Conservation (phyloP, 192 early-diverging fungal genomes). For the Coemansia brasiliensis region DNA sequence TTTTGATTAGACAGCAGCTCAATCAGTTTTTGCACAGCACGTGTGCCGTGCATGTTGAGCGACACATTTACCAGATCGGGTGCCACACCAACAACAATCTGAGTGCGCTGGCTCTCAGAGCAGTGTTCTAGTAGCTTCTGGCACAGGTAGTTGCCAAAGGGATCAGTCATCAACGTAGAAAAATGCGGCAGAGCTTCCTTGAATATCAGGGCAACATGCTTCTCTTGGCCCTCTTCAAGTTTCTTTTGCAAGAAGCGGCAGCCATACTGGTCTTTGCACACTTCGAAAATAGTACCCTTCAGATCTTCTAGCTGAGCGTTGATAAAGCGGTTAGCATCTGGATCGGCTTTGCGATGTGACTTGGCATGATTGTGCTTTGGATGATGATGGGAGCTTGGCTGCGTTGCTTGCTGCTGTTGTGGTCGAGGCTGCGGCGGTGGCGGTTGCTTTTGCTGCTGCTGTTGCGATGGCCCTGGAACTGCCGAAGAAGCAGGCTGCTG, state of each 20-base stretch:
- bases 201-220: conserved; percentile 71
- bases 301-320: conserved; percentile 68
- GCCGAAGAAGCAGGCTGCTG: not conserved
- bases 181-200: conserved; percentile 73
- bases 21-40: conserved; percentile 91
- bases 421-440: conserved; percentile 11
- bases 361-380: conserved; percentile 40
- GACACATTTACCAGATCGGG: conserved; percentile 77
- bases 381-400: conserved; percentile 23
- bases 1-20: conserved; percentile 65
- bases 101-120: conserved; percentile 70
- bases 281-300: conserved; percentile 68
- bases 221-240: conserved; percentile 71
- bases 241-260: conserved; percentile 87
- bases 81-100: conserved; percentile 70
- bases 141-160: conserved; percentile 91
- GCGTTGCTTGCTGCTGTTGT: conserved; percentile 12
- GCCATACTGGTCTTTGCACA: conserved; percentile 89
- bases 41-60: conserved; percentile 89
- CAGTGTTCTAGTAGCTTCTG: conserved; percentile 87
- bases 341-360: conserved; percentile 29
- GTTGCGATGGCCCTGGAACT: conserved; percentile 1
- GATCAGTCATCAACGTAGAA: conserved; percentile 83
- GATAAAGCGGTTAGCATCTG: conserved; percentile 66
- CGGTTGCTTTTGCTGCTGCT: conserved; percentile 13